Percentiles rank a stretch among this genome's conserved stretches.
Evolutionary conservation across 176 grass and related monocot species (phyloP).

Genomic region (Urochloa ruziziensis): DNA sequence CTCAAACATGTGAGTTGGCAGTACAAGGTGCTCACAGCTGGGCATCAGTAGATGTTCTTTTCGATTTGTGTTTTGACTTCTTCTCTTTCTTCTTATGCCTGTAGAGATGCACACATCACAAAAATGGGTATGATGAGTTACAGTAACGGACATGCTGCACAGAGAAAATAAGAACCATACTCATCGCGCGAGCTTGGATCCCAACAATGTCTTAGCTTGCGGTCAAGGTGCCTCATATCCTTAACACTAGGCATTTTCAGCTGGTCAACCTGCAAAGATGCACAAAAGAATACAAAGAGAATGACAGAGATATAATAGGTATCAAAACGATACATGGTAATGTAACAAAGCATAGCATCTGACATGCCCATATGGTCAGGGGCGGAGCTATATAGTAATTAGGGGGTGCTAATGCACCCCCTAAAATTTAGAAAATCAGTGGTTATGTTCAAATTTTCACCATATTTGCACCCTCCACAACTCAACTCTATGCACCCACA

Average conservation of each 20-base stretch:
- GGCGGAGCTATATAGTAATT: too few relatives aligned
- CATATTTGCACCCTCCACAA: too few relatives aligned
- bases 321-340: not conserved
- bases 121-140: not conserved
- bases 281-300: conserved; percentile 16
- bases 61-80: conserved; percentile 80
- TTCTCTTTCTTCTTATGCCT: conserved; percentile 81
- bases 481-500: too few relatives aligned
- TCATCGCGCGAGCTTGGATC: conserved; percentile 71
- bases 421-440: too few relatives aligned
- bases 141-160: not conserved
- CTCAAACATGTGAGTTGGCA: not conserved
- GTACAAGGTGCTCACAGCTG: conserved; percentile 34
- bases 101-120: not conserved
- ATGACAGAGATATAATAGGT: not conserved
- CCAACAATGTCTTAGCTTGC: conserved; percentile 73
- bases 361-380: not conserved
- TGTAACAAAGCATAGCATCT: not conserved
- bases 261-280: conserved; percentile 44
- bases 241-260: conserved; percentile 54
- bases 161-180: conserved; percentile 32
- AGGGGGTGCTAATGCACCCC: too few relatives aligned
- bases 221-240: conserved; percentile 67
- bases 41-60: conserved; percentile 55
- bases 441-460: too few relatives aligned